phyloP scores from a whole-genome alignment of 2,329 filamentous ascomycete genomes.

The Rhinocladiella mackenziei region DNA sequence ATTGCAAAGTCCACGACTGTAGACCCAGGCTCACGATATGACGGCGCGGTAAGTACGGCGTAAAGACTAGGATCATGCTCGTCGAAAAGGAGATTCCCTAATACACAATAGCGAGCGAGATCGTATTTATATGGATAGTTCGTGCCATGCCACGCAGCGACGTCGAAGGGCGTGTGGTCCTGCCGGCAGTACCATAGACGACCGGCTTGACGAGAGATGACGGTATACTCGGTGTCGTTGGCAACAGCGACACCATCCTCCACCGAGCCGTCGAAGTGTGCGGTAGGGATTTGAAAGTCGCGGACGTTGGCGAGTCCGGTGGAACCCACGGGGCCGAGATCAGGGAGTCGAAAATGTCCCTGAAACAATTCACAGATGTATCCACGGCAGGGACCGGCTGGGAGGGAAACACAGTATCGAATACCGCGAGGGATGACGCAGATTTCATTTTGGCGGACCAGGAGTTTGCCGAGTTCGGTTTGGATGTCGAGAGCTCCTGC shows the following conservation, averaged over 20 bases:
- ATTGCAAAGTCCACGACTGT: slow-evolving; percentile 39
- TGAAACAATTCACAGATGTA: slow-evolving; percentile 67
- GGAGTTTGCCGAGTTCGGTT: slow-evolving; percentile 62
- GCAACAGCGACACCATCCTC: slow-evolving; percentile 3
- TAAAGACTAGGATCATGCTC: slow-evolving; percentile 43
- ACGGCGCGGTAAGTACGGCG: slow-evolving; percentile 41
- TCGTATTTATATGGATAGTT: slow-evolving; percentile 49
- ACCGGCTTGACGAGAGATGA: slow-evolving; percentile 61
- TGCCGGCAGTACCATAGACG: slow-evolving; percentile 59
- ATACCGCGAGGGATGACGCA: slow-evolving; percentile 64
- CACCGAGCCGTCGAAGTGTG: slow-evolving; percentile 52
- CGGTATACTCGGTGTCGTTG: slow-evolving; percentile 45
- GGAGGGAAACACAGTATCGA: slow-evolving; percentile 56
- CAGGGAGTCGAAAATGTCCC: slow-evolving; percentile 61
- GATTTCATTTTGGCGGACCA: slow-evolving; percentile 65
- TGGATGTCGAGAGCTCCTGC: slow-evolving; percentile 63
- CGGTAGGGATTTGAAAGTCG: slow-evolving; percentile 62
- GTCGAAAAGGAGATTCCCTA: slow-evolving; percentile 40
- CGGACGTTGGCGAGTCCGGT: slow-evolving; percentile 63
- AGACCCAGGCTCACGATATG: slow-evolving; percentile 30
- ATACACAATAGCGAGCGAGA: slow-evolving; percentile 40
- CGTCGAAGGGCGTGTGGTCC: slow-evolving; percentile 65
- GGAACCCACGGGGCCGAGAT: slow-evolving; percentile 63
- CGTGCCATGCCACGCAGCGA: slow-evolving; percentile 69
- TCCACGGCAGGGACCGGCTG: slow-evolving; percentile 57